Evolutionary conservation across 805 yeast species (phyloP), one percentile per base, ranked within the genome.

Genomic region (Saccharomycopsis schoenii): DNA sequence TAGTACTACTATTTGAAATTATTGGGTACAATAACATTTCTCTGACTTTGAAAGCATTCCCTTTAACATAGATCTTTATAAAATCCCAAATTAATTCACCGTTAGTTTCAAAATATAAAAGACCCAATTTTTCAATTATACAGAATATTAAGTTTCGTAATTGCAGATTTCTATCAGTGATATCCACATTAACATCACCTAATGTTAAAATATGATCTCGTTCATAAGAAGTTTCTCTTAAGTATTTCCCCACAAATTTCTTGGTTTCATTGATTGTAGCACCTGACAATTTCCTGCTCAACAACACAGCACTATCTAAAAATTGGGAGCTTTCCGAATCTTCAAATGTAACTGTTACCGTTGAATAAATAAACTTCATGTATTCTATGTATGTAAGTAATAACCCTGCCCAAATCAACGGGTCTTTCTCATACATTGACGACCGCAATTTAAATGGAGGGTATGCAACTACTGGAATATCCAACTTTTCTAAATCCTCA

Each of bases 331-430:
- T 12, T 4, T 25, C 52, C 10, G 29, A 8, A 21, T 6, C 15
- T 17, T 24, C 25, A 9, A 8, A 21, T 24, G 21, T 9, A 14
- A 15, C 14, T 12, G n/a, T 24, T 9, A 47, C 21, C 10, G 25
- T 47, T 11, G 55, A 14, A 14, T 51, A 15, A 4, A 87, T 69
- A 61, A 74, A 80, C 61, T 79, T 75, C 66, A 83, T 78, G 21
- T 83, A 73, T 17, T 68, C 70, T 60, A 86, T 81, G 70, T 86
- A 88, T 2, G 81, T 81, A 65, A 85, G 89, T 17, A 88, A 71
- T 21, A 86, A 72, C 69, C 86, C 90, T 3, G 81, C 86, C 91
- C 93, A 88, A 9, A 88, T 88, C 24, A 88, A 91, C 0, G 96
- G 96, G 68, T 88, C 96, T 63, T 83, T 87, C 68, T 88, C 94